Base-by-base conservation (phyloP, 208 protist species). In the Trypanosoma conorhini region DNA sequence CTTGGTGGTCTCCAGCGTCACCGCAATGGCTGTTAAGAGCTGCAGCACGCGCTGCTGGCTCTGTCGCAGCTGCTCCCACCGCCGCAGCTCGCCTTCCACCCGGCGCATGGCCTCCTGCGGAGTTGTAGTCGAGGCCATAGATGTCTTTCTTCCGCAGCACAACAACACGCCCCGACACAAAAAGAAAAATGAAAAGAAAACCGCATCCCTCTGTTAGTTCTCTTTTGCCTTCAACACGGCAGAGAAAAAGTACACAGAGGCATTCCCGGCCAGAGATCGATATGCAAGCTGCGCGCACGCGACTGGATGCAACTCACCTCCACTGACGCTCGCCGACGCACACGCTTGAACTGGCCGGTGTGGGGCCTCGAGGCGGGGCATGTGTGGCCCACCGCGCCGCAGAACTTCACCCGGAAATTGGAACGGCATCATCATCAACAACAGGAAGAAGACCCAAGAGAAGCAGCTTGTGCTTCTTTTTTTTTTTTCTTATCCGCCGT, bases 1-100 rank as follows among this genome's bases (percentile, higher is more conserved):
- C 28, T 67, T 57, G 13, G 71, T 76, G 1, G 55, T 50, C 57
- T 76, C 71, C 22, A 76, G 21, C 33, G 71, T 54, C 12, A 70
- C 63, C 0, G 30, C 55, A 40, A 70, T 66, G 0, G 42, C 26
- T 54, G 62, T 70, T 28, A 76, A n/a, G 21, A 70, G 55, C 3
- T 51, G 56, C 40, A 70, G 35, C 19, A 64, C 1, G 21, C 33
- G 28, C 28, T 60, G n/a, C 4, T 63, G 55, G 28, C 46, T 51
- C 31, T 44, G 26, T 26, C 62, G 51, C 24, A 51, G 70, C 28
- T 38, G 70, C 44, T 63, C 61, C 19, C 17, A 69, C 2, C 55
- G 56, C 50, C 42, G 56, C 33, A 76, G 31, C 3, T 42, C 33
- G 12, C 0, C 22, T 24, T 70, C 62, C 26, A 76, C 55, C 0